Evolutionary conservation across 129 eudicot species (phyloP), one percentile per base, ranked within the genome.

Genomic region (Silybum marianum): DNA sequence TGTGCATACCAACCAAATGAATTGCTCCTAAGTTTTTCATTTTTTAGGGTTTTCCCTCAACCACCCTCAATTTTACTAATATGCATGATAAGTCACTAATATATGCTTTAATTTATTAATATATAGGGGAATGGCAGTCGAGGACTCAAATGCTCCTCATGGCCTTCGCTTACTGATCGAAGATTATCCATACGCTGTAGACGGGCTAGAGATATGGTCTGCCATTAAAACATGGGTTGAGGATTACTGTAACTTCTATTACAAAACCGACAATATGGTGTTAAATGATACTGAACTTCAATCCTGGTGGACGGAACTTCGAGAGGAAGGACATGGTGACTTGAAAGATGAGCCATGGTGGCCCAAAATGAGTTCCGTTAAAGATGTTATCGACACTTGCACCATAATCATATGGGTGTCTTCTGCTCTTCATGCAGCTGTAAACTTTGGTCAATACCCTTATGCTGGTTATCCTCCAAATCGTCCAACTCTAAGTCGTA

Each of bases 261-360:
- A 90, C 77, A 76, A 24, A 39, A 75, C 80, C 3, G 86, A 80
- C 6, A 54, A 36, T 0, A 77, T 82, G 58, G 30, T 89, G 19
- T 51, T 67, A 26, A 77, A 69, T 7, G 93, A 90, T 67, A 21
- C 24, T 24, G 93, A 90, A 80, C 81, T 90, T 32, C 88, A 87
- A 74, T 71, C 86, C 22, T 87, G 91, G 93, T 87, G 93, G 93
- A 73, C 77, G n/a, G 93, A 90, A 30, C 73, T 90, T 19, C 69
- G 81, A 48, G 72, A 80, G 13, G 71, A 77, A 8, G 90, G 93
- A 22, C 93, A 90, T 21, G 88, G 89, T 16, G 91, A 90, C 70
- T 77, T 82, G 86, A 44, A 83, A 68, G 6, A 80, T 14, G 88
- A 85, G 72, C 14, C 84, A 10, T 87, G 93, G 88, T 89, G 93